A percentile compares a stretch with the other conserved stretches of the same genome.
These are phyloP conservation scores for Penicillium thymicola DNA, from an alignment of 2,329 filamentous ascomycete genomes.

Conservation along the genomic window DNA sequence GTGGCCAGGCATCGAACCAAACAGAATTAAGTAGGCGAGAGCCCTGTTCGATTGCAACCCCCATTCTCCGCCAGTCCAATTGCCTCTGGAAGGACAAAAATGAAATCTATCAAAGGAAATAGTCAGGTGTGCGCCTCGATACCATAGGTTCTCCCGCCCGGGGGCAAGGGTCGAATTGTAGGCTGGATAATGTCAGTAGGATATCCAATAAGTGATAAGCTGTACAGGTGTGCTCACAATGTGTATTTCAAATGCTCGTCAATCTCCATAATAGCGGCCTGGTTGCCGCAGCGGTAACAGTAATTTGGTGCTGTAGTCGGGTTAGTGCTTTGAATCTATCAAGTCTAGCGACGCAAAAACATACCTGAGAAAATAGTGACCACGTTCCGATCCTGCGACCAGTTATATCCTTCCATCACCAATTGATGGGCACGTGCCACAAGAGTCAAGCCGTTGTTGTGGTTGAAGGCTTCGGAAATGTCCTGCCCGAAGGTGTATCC, in stretches of 20 bases:
- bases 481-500: constrained; percentile 96
- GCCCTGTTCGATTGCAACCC: constrained; percentile 27
- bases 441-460: constrained; percentile 94
- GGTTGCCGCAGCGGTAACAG: constrained; percentile 98
- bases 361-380: constrained; percentile 97
- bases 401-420: constrained; percentile 99
- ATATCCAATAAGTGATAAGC: not conserved
- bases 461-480: constrained; percentile 98
- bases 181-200: constrained; percentile 53
- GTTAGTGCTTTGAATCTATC: not conserved
- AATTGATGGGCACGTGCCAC: constrained; percentile 96
- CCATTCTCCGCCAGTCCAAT: constrained; percentile 27
- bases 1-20: constrained; percentile 34
- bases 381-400: constrained; percentile 97
- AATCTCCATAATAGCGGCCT: constrained; percentile 99
- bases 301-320: constrained; percentile 69
- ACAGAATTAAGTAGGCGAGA: constrained; percentile 32
- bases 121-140: constrained; percentile 92
- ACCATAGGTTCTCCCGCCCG: constrained; percentile 98
- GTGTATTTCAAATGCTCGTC: constrained; percentile 99
- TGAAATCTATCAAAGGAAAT: constrained; percentile 73
- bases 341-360: constrained; percentile 20
- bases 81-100: constrained; percentile 27
- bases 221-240: constrained; percentile 66
- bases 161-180: constrained; percentile 98